phyloP scores from a whole-genome alignment of 2,329 filamentous ascomycete species.

The Raffaelea ambrosiae region DNA sequence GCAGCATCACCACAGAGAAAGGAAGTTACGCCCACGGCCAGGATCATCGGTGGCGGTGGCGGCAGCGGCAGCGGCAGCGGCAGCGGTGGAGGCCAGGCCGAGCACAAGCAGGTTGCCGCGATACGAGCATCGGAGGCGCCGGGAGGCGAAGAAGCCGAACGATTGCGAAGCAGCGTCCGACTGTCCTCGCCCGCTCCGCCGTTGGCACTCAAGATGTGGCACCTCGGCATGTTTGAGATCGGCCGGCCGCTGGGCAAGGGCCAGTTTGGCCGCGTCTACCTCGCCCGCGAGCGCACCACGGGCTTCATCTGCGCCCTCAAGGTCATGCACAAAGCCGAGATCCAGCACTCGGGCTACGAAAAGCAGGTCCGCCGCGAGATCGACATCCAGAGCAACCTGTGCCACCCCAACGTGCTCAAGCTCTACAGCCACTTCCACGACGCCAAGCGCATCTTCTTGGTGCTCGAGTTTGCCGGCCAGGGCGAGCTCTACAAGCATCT shows the following conservation, averaged over 20 bases:
- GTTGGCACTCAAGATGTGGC: constrained; percentile 66
- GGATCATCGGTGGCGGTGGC: no score
- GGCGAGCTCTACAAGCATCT: constrained; percentile 83
- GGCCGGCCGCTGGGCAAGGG: constrained; percentile 77
- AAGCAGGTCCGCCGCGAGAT: constrained; percentile 81
- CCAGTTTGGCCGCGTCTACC: constrained; percentile 78
- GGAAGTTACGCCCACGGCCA: no score
- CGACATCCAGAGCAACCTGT: constrained; percentile 78
- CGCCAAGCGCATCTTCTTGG: constrained; percentile 75
- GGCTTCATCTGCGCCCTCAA: constrained; percentile 81
- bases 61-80: constrained; percentile 58
- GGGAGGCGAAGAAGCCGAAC: no score
- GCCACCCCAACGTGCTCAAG: constrained; percentile 74
- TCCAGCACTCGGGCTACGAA: constrained; percentile 67
- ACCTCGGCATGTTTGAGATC: constrained; percentile 89
- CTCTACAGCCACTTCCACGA: constrained; percentile 84
- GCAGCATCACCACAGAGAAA: no score
- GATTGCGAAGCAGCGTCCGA: no score
- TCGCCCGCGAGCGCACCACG: constrained; percentile 67
- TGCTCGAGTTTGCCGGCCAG: constrained; percentile 78
- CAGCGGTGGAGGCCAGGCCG: constrained; percentile 14
- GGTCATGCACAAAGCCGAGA: constrained; percentile 73
- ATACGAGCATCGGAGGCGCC: constrained; percentile 2
- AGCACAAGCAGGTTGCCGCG: constrained; percentile 21
- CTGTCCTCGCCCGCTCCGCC: no score